Base-by-base conservation (phyloP, 257 asterid genomes). In the Primulina huaijiensis region DNA sequence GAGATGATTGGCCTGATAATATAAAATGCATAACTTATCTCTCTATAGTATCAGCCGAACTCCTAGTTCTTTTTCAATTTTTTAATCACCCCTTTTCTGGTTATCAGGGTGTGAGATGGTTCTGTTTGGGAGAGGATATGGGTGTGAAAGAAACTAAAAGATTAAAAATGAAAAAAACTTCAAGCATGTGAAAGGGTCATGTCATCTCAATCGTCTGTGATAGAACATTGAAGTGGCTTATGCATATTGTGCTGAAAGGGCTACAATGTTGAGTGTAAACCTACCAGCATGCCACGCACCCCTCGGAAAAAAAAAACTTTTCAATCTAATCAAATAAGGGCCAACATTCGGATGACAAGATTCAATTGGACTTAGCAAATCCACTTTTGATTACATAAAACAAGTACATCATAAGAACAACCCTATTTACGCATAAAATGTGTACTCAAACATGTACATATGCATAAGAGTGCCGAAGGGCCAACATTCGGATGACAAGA, bases 371-470 rank as follows among this genome's bases (percentile, higher is more conserved):
- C 31, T 17, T 46, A 67, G 65, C 68, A 55, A 66, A 63, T 50
- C 64, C 71, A 59, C 52, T 7, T 60, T 9, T 52, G 69, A 57
- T 66, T 35, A 30, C 52, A 68, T 30, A 60, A 11, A 60, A 59
- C 23, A 29, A 7, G 67, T 73, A 21, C 56, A 57, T 25, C 60
- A 57, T 33, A 27, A 30, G 72, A 43, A 43, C 14, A 35, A 12
- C 16, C n/a, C 6, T 64, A 59, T 7, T 12, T 55, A 8, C 40
- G 6, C 11, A 33, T 46, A 60, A 25, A 61, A 25, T 60, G 65
- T 67, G 70, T 58, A 58, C 63, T 70, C 70, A 70, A 56, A 35
- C 76, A 69, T 46, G 56, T 1, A 35, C 37, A 64, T 46, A 61
- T 6, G 72, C 6, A 40, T 35, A n/a, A 40, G 60, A 58, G 16